Base-by-base conservation (phyloP, 2,329 filamentous ascomycete species). In the Pochonia chlamydosporia region DNA sequence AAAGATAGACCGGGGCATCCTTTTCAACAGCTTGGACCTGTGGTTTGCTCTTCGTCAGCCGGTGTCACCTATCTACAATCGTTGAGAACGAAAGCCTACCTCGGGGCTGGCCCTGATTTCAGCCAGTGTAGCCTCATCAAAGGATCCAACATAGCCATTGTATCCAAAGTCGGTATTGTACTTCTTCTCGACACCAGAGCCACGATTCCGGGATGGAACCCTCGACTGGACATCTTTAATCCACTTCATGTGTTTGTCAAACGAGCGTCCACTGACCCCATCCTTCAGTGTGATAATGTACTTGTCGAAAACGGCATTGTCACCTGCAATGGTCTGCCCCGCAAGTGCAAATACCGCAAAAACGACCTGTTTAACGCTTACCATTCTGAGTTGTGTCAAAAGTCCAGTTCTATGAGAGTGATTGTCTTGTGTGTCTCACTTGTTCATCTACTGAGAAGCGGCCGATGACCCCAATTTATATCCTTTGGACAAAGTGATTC, bases 271-370 rank as follows among this genome's bases (percentile, higher is more conserved):
- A 43, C 63, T 64, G 53, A 70, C 68, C 44, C 70, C 72, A 52
- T 67, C 66, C 63, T 82, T 79, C 64, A 82, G 81, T 42, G 83
- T 78, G 31, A 84, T 73, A 54, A 84, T 82, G 65, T 81, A 85
- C 46, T 71, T 72, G 54, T 63, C 64, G 41, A 66, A 56, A 40
- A 70, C 54, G 45, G 67, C 47, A 26, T 55, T 40, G 33, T 49
- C 49, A 18, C 10, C 13, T 14, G 37, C 16, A 28, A 56, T 43
- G 21, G 49, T 20, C 24, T 61, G 59, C 35, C 56, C 55, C 10
- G 54, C 54, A 21, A 52, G 39, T 26, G 41, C 49, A n/a, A n/a
- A n/a, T n/a, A n/a, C n/a, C n/a, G n/a, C n/a, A n/a, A n/a, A n/a
- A n/a, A n/a, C n/a, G n/a, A n/a, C n/a, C n/a, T n/a, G n/a, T n/a